These are phyloP conservation scores for Camptophora hylomeconis DNA, from an alignment of 2,329 filamentous ascomycete species.

Conservation along the genomic window DNA sequence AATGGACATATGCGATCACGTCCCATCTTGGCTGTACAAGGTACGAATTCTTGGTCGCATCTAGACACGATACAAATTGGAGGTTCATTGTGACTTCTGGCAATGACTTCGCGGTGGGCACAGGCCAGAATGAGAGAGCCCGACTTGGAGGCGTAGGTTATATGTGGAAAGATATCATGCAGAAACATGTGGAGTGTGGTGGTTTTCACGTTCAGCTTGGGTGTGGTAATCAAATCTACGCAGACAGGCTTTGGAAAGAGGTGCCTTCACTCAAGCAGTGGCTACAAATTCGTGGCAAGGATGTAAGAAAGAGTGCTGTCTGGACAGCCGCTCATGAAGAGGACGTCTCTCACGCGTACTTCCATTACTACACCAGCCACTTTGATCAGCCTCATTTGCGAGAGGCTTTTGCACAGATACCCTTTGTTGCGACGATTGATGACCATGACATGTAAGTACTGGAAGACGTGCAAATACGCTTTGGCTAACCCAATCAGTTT, in stretches of 20 bases:
- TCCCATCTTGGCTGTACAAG: conserved; percentile 95
- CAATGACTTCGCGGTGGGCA: conserved; percentile 85
- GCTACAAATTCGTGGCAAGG: conserved; percentile 84
- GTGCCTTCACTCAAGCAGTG: conserved; percentile 88
- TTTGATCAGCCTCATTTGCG: conserved; percentile 92
- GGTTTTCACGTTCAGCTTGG: conserved; percentile 92
- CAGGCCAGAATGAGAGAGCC: conserved; percentile 71
- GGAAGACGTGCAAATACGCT: not conserved
- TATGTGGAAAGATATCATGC: conserved; percentile 98
- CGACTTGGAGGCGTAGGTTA: conserved; percentile 80
- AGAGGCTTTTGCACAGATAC: conserved; percentile 95
- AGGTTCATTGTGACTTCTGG: conserved; percentile 91
- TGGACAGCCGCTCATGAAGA: conserved; percentile 96
- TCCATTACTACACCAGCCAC: conserved; percentile 97
- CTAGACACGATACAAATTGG: conserved; percentile 82
- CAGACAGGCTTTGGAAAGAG: conserved; percentile 91
- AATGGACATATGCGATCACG: conserved; percentile 97
- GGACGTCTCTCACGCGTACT: conserved; percentile 90
- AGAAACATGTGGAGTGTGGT: conserved; percentile 92
- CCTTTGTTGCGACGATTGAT: conserved; percentile 82
- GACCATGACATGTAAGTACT: conserved; percentile 89
- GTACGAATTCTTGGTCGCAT: conserved; percentile 92
- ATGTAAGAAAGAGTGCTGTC: conserved; percentile 74
- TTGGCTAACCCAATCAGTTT: conserved; percentile 49
- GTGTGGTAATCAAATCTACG: conserved; percentile 88